Evolutionary conservation across 148 eudicot genomes (phyloP).

Genomic region (Amaranthus hypochondriacus): DNA sequence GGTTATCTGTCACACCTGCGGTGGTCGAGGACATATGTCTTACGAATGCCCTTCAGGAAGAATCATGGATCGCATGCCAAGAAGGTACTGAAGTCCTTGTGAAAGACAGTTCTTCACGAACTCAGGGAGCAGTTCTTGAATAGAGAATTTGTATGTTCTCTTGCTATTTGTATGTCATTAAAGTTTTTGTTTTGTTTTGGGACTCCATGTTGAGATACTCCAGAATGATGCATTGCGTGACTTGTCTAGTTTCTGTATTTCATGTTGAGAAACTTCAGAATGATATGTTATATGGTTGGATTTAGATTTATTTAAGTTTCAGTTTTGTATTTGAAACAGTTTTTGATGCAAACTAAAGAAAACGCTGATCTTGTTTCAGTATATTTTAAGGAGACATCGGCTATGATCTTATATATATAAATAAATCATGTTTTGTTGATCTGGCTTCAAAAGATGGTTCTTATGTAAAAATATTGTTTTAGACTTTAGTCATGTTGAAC

Average conservation of each 20-base stretch:
- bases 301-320: neutral
- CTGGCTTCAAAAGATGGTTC: too few species aligned
- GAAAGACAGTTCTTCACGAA: neutral
- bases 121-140: neutral
- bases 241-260: neutral
- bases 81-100: constrained; percentile 55
- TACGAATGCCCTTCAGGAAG: constrained; percentile 80
- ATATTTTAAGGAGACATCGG: too few species aligned
- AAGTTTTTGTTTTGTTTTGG: neutral
- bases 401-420: too few species aligned
- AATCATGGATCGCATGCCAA: constrained; percentile 63
- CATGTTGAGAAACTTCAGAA: neutral
- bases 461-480: too few species aligned
- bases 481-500: too few species aligned
- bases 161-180: neutral
- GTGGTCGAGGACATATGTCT: constrained; percentile 87
- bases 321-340: neutral
- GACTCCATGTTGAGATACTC: neutral
- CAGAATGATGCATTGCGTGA: neutral
- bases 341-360: neutral
- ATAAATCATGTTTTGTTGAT: too few species aligned
- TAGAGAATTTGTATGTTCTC: constrained; percentile 8
- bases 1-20: constrained; percentile 87
- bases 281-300: neutral
- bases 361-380: neutral